Percentiles rank a stretch among this genome's conserved stretches.
phyloP scores from a whole-genome alignment of 371 early-diverging fungal genomes.

The Cokeromyces recurvatus region DNA sequence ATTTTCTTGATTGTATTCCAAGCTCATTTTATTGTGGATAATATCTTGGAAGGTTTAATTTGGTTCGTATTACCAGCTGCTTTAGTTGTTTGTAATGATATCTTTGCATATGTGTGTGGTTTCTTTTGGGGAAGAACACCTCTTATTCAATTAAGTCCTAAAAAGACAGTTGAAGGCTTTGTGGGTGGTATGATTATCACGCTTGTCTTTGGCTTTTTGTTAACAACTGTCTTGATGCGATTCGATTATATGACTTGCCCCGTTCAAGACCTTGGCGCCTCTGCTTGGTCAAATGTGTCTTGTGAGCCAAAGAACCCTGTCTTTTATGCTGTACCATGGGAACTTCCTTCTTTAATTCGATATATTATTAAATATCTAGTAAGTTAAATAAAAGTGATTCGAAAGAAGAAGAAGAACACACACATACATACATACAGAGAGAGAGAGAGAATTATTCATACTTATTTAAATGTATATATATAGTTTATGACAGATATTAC shows the following conservation, averaged over 20 bases:
- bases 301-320: conserved; percentile 50
- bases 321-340: conserved; percentile 39
- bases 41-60: conserved; percentile 95
- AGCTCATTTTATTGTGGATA: conserved; percentile 93
- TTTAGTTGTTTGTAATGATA: conserved; percentile 96
- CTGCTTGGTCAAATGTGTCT: conserved; percentile 43
- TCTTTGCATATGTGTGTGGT: conserved; percentile 96
- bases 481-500: conserved; percentile 30
- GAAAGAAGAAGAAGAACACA: not conserved
- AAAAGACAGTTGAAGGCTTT: conserved; percentile 99
- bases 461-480: too few relatives aligned
- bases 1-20: conserved; percentile 85
- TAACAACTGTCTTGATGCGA: conserved; percentile 45
- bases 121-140: conserved; percentile 93
- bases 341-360: conserved; percentile 22
- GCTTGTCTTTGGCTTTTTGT: conserved; percentile 79
- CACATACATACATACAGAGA: not conserved
- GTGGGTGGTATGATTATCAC: conserved; percentile 93
- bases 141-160: conserved; percentile 93
- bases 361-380: conserved; percentile 25
- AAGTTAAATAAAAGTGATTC: conserved; percentile 6
- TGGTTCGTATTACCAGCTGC: conserved; percentile 92
- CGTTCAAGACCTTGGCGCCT: conserved; percentile 33
- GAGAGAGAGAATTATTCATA: too few relatives aligned
- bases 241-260: conserved; percentile 89